Conservation (phyloP, 2,329 filamentous ascomycete species). For the Trichoderma sp. region DNA sequence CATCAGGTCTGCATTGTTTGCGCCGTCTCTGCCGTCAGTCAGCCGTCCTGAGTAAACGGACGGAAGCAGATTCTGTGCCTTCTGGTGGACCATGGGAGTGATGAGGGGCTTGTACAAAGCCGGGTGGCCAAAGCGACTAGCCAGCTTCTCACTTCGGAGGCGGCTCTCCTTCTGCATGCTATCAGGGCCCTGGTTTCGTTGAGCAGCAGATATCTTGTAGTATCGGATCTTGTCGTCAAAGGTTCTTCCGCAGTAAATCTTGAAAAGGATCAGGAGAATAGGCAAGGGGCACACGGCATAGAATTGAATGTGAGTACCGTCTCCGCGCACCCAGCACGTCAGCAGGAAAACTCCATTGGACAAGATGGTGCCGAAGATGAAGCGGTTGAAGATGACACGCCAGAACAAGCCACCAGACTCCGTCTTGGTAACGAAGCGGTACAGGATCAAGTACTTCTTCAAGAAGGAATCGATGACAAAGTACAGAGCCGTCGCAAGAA, state of each 20-base stretch:
- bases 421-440: conserved; percentile 94
- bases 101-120: conserved; percentile 85
- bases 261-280: conserved; percentile 77
- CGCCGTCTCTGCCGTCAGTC: conserved; percentile 60
- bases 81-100: conserved; percentile 93
- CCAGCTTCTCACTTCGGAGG: conserved; percentile 65
- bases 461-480: conserved; percentile 83
- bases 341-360: conserved; percentile 76
- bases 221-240: conserved; percentile 82
- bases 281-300: conserved; percentile 71
- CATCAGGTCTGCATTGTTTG: conserved; percentile 52
- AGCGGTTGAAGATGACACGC: conserved; percentile 88
- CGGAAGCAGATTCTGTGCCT: conserved; percentile 81
- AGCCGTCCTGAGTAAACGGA: conserved; percentile 81
- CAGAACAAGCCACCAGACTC: conserved; percentile 93
- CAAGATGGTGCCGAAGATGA: conserved; percentile 77
- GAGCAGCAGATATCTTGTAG: conserved; percentile 65
- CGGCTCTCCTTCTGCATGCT: conserved; percentile 50
- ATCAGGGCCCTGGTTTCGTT: conserved; percentile 42
- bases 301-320: conserved; percentile 58
- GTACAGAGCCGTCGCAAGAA: conserved; percentile 85
- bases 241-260: conserved; percentile 70
- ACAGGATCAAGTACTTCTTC: conserved; percentile 93
- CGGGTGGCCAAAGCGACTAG: conserved; percentile 82
- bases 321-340: conserved; percentile 68